Base-by-base conservation (phyloP, 2,329 filamentous ascomycete genomes). In the Fusarium annulatum region DNA sequence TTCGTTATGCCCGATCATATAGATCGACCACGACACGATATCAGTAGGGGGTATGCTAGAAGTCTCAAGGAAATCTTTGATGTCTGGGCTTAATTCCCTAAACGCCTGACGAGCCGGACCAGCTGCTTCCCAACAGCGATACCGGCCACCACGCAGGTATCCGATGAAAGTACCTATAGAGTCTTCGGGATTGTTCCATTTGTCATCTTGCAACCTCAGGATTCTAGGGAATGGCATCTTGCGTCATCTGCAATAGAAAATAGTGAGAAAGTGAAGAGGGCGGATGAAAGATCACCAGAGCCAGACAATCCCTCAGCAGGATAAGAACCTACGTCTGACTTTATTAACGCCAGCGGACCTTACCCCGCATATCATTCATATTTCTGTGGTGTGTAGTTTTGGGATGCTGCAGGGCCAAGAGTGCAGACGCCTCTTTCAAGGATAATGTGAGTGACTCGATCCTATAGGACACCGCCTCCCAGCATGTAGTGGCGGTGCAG, bases 211-310 rank as follows among this genome's bases (percentile, higher is more conserved):
- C 0, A 59, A 3, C 2, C 26, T 28, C 21, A 34, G 34, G n/a
- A 46, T 48, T 14, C 9, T n/a, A 36, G 51, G 0, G 23, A 53
- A 0, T 39, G 34, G 34, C 51, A 53, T 53, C 4, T 53, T 39
- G 33, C 3, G 7, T 53, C 19, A 38, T 28, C 3, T 2, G 34
- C 4, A 0, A 11, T 0, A 39, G 9, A 4, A n/a, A 26, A 16
- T 1, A 2, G 2, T 16, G 9, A 15, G 18, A 5, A 38, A 16
- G 21, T n/a, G 0, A 5, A 4, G 23, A 21, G 1, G 18, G 7
- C 9, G 6, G 12, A 38, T 11, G 19, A 4, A 0, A 1, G 4
- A 28, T 53, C n/a, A n/a, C n/a, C n/a, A n/a, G n/a, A n/a, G n/a
- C n/a, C n/a, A 3, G n/a, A 38, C 49, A 14, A 2, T 26, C 4